Conservation (phyloP, 1,284 basidiomycete genomes). For the Prillingera fragicola region DNA sequence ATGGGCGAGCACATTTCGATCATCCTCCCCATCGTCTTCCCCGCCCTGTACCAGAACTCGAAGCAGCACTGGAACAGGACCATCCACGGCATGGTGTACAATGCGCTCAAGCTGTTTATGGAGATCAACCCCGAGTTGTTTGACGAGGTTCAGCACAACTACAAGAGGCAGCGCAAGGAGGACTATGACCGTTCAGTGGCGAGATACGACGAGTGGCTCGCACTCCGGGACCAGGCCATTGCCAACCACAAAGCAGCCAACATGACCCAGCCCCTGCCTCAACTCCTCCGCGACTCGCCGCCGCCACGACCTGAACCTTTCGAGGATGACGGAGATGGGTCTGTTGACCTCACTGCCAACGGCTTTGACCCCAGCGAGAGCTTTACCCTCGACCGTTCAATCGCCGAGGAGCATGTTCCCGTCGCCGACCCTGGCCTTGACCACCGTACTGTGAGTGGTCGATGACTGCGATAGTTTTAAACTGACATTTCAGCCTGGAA, state of each 20-base stretch:
- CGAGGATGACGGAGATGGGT: conserved; percentile 77
- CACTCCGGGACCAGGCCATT: conserved; percentile 65
- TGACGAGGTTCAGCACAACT: conserved; percentile 88
- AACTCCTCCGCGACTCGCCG: conserved; percentile 65
- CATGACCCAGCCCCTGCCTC: conserved; percentile 60
- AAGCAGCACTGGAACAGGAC: conserved; percentile 98
- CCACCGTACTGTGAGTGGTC: conserved; percentile 46
- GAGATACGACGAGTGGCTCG: conserved; percentile 78
- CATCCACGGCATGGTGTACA: conserved; percentile 98
- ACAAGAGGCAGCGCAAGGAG: conserved; percentile 81
- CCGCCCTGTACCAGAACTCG: conserved; percentile 94
- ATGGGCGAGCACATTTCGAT: conserved; percentile 93
- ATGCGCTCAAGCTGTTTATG: conserved; percentile 97
- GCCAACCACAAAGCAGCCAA: conserved; percentile 61
- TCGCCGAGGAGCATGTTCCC: conserved; percentile 75
- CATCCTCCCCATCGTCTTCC: conserved; percentile 94
- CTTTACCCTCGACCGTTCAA: conserved; percentile 66
- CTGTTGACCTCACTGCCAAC: conserved; percentile 77
- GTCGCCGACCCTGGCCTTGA: conserved; percentile 83
- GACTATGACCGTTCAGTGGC: conserved; percentile 74
- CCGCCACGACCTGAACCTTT: conserved; percentile 61
- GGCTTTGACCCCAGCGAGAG: conserved; percentile 64
- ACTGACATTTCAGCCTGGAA: conserved; percentile 3
- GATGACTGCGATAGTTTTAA: no score
- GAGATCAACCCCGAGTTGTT: conserved; percentile 97